Evolutionary conservation across 805 yeast genomes (phyloP), one percentile per base, ranked within the genome.

Genomic region (Jamesozyma spencerorum): DNA sequence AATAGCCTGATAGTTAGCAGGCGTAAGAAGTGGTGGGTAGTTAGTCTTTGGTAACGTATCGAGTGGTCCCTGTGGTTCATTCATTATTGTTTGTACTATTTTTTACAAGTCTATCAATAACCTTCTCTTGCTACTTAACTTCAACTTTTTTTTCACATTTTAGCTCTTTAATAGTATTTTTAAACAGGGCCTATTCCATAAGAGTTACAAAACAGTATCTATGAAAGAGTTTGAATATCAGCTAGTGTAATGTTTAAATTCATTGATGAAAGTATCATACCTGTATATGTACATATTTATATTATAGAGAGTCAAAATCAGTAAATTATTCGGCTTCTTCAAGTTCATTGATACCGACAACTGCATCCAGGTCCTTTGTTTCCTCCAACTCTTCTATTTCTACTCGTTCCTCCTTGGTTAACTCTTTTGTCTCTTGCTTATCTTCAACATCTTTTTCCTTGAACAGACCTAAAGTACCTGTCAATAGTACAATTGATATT

Each of bases 401-500:
- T 22, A 38, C 35, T 17, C 17, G 13, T 7, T 29, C 32, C 15
- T 20, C 20, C 11, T 31, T 19, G 13, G 37, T 19, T 4, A n/a
- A 32, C 38, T 12, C 15, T 37, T 24, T 36, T 28, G 10, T n/a
- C 28, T 26, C 31, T 36, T 27, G 14, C 17, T 18, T 22, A 10
- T 32, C 31, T 24, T 15, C 18, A 20, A 27, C 11, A 17, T 40
- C 22, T 18, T 42, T 45, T 36, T 74, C 79, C 35, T 63, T 63
- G 14, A 71, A 12, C 2, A 70, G 48, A 44, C 78, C 74, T 3
- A 78, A 18, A 1, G 72, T 40, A 0, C 81, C 82, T 41, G 79
- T 57, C 1, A 68, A 17, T 11, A 74, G 56, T 18, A 92, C 87
- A 19, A 90, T 74, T 2, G 74, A 64, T 28, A 87, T 66, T 1